Evolutionary conservation across 1,284 basidiomycete genomes (phyloP), one percentile per base, ranked within the genome.

Genomic region (Termitomyces sp.): DNA sequence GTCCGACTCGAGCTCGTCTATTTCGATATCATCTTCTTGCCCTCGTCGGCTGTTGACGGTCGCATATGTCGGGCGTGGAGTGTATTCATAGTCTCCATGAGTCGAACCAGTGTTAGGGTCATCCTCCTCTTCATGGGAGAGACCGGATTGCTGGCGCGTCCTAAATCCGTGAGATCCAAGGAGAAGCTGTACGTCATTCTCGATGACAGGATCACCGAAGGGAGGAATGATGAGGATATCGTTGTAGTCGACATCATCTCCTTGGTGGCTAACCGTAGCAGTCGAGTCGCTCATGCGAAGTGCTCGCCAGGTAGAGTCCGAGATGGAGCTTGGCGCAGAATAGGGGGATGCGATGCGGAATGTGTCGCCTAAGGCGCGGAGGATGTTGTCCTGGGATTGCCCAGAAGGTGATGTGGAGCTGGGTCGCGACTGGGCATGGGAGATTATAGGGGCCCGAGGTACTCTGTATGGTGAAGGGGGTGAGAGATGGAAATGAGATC

Each of bases 101-200:
- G 63, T 56, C 33, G 68, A 67, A 3, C 69, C 66, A 5, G 66
- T 69, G 52, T 73, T 73, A 17, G 65, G 58, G 43, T 69, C 70
- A 39, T 63, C 64, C 5, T 63, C 64, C 7, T 56, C 58, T 10
- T 58, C 60, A 13, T 62, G 26, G 8, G 34, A 38, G 10, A 34
- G 50, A 21, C 46, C 53, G 9, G 33, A 26, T 26, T 10, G 39
- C 24, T 19, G 36, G 21, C 8, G 31, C 2, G 24, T 38, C n/a
- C 69, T 65, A 6, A 75, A 65, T 43, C 73, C 74, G 60, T 80
- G 80, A 9, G 73, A 69, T 24, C 76, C 75, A 53, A 87, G 70
- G 45, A 84, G 68, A 41, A 78, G 75, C 60, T 81, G 75, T 33
- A 86, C 78, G 58, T 83, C 80, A 58, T 77, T 75, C 65, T 85